phyloP scores from a whole-genome alignment of 257 asterid genomes.

The Euphrasia confusa region DNA sequence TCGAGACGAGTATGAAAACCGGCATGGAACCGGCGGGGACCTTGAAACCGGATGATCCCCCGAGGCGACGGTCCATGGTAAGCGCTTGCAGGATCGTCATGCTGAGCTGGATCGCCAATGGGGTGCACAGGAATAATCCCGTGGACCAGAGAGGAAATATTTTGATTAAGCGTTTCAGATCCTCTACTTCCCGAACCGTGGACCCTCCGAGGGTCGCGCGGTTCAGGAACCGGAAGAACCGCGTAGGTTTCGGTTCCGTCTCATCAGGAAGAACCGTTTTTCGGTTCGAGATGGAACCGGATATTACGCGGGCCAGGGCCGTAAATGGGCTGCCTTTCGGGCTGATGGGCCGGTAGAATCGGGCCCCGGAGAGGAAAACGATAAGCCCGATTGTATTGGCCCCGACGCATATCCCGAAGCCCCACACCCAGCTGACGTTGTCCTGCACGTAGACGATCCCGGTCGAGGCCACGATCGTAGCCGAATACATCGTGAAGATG shows the following conservation, averaged over 20 bases:
- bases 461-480: conserved; percentile 45
- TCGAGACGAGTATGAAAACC: conserved; percentile 48
- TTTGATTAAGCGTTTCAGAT: conserved; percentile 49
- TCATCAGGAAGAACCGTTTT: conserved; percentile 31
- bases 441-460: conserved; percentile 54
- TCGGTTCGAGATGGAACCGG: conserved; percentile 47
- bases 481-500: conserved; percentile 48
- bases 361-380: conserved; percentile 37
- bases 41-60: conserved; percentile 39
- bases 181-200: conserved; percentile 59
- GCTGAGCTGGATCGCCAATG: conserved; percentile 54
- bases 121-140: conserved; percentile 56
- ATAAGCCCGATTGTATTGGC: conserved; percentile 46
- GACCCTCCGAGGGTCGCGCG: conserved; percentile 54
- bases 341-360: conserved; percentile 37
- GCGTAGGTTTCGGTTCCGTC: conserved; percentile 17
- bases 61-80: conserved; percentile 52
- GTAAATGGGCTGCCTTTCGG: conserved; percentile 62
- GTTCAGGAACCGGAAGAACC: conserved; percentile 51
- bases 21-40: conserved; percentile 64
- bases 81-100: conserved; percentile 58
- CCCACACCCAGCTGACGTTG: conserved; percentile 54
- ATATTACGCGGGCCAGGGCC: conserved; percentile 44
- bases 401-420: conserved; percentile 39
- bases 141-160: conserved; percentile 66